These are phyloP conservation scores for Lavandula angustifolia DNA, from an alignment of 257 asterid species.

Conservation along the genomic window DNA sequence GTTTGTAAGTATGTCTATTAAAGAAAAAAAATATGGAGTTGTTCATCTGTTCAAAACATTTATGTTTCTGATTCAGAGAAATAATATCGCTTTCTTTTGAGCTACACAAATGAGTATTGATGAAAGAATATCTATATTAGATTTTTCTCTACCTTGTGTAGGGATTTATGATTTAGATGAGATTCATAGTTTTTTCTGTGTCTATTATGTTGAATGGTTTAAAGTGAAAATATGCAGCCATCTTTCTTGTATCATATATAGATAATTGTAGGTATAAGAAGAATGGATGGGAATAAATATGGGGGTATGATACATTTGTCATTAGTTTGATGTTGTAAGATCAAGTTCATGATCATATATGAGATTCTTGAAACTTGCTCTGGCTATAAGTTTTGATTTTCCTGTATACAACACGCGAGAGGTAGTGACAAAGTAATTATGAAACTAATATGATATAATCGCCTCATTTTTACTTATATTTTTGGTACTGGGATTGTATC, in stretches of 20 bases:
- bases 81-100: conserved; percentile 21
- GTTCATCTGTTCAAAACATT: too few relatives aligned
- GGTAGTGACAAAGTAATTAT: too few relatives aligned
- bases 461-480: too few relatives aligned
- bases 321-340: not conserved
- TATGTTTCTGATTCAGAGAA: too few relatives aligned
- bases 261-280: not conserved
- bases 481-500: too few relatives aligned
- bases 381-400: not conserved
- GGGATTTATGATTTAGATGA: conserved; percentile 13
- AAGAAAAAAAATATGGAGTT: too few relatives aligned
- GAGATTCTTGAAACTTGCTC: conserved; percentile 11
- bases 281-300: not conserved
- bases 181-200: not conserved
- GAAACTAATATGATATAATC: too few relatives aligned
- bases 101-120: not conserved
- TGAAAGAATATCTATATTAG: not conserved
- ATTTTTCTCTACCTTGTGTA: not conserved
- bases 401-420: too few relatives aligned
- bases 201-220: not conserved
- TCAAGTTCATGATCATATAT: not conserved
- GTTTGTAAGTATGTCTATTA: too few relatives aligned
- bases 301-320: not conserved
- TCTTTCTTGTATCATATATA: too few relatives aligned
- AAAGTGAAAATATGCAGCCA: not conserved